Evolutionary conservation across 2,329 filamentous ascomycete species (phyloP).

Genomic region (Ophiobolus disseminans): DNA sequence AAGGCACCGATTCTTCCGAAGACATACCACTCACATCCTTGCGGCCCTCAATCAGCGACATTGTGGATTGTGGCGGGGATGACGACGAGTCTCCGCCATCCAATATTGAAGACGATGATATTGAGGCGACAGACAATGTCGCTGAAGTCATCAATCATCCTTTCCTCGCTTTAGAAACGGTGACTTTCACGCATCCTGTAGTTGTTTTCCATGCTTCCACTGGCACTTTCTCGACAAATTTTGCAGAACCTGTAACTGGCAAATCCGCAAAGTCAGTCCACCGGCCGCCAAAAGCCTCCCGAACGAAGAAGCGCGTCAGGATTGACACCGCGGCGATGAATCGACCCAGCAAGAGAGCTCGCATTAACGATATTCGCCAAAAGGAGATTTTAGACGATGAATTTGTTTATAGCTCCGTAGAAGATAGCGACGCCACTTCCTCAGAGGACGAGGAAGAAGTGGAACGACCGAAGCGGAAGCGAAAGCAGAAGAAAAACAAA

Average conservation of each 20-base stretch:
- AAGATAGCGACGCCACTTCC: conserved; percentile 16
- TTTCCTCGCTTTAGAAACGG: not conserved
- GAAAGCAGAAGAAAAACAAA: conserved; percentile 13
- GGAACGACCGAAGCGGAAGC: conserved; percentile 6
- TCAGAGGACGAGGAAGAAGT: conserved; percentile 19
- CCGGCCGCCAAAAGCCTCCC: conserved; percentile 4
- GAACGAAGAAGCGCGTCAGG: conserved; percentile 34
- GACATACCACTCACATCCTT: conserved; percentile 16
- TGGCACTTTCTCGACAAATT: conserved; percentile 59
- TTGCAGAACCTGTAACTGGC: no score
- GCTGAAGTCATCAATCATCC: not conserved
- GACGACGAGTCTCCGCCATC: conserved; percentile 1
- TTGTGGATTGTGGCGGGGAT: not conserved
- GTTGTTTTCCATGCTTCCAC: conserved; percentile 47
- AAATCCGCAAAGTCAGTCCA: not conserved
- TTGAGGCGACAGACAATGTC: not conserved
- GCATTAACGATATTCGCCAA: not conserved
- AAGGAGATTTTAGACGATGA: not conserved
- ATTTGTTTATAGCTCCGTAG: conserved; percentile 6
- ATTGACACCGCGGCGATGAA: conserved; percentile 17
- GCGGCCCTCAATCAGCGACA: conserved; percentile 11
- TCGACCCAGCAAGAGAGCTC: conserved; percentile 20
- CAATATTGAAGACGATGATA: not conserved
- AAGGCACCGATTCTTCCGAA: conserved; percentile 9
- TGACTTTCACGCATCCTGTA: conserved; percentile 26